phyloP scores from a whole-genome alignment of 2,329 filamentous ascomycete genomes.

The Talaromyces sp. region DNA sequence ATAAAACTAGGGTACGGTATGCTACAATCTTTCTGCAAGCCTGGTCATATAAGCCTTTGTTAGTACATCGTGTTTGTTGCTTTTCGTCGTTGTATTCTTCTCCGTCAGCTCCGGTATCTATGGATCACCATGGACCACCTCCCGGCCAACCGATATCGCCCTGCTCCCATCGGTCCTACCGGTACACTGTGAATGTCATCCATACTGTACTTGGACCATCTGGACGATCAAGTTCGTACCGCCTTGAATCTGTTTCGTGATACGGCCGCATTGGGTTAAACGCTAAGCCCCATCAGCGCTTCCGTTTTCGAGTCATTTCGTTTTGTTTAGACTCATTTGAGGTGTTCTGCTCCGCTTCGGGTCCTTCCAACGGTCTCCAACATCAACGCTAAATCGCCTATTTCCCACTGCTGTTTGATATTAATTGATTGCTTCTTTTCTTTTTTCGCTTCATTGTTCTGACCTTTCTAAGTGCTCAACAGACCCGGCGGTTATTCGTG shows the following conservation, averaged over 20 bases:
- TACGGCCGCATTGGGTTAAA: conserved; percentile 7
- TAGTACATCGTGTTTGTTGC: not conserved
- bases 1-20: not conserved
- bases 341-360: conserved; percentile 8
- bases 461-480: not conserved
- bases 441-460: conserved; percentile 9
- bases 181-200: not conserved
- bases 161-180: no score
- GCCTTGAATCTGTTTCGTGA: conserved; percentile 4
- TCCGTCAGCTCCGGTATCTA: not conserved
- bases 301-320: conserved; percentile 14
- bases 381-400: not conserved
- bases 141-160: not conserved
- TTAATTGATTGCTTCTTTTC: conserved; percentile 16
- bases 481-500: not conserved
- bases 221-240: not conserved
- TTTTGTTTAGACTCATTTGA: not conserved
- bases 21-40: not conserved
- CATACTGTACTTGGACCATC: not conserved
- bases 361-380: not conserved
- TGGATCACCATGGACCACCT: not conserved
- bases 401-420: conserved; percentile 5
- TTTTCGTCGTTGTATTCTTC: not conserved
- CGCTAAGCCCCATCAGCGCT: conserved; percentile 5
- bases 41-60: not conserved